phyloP scores from a whole-genome alignment of 2,329 filamentous ascomycete genomes.

The Cryphonectria japonica region DNA sequence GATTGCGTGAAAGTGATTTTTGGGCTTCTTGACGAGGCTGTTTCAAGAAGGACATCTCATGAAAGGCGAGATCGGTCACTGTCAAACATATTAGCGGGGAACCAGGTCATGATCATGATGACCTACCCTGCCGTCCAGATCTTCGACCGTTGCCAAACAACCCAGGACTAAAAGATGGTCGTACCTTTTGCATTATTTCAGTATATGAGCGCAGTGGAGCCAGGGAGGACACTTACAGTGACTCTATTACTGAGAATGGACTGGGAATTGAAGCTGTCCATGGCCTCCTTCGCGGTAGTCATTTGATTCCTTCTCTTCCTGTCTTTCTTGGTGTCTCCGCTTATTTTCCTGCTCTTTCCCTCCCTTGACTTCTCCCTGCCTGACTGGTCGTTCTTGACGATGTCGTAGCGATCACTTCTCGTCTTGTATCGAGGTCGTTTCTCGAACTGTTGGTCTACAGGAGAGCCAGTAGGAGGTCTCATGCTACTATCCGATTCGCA shows the following conservation, averaged over 20 bases:
- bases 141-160: slow-evolving; percentile 49
- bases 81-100: neutral
- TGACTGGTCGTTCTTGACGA: slow-evolving; percentile 35
- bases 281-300: slow-evolving; percentile 50
- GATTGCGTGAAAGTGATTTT: slow-evolving; percentile 28
- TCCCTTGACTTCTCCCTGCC: slow-evolving; percentile 20
- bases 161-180: slow-evolving; percentile 43
- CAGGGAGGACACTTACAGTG: slow-evolving; percentile 46
- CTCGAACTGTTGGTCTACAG: slow-evolving; percentile 7
- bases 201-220: slow-evolving; percentile 19
- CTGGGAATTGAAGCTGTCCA: slow-evolving; percentile 59
- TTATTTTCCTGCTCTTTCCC: slow-evolving; percentile 34
- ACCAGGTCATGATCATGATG: neutral
- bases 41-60: slow-evolving; percentile 52
- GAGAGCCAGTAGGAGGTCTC: neutral
- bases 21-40: slow-evolving; percentile 24
- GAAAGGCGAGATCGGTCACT: slow-evolving; percentile 59
- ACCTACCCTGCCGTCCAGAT: slow-evolving; percentile 27
- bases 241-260: slow-evolving; percentile 56
- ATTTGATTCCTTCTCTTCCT: slow-evolving; percentile 38
- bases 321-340: slow-evolving; percentile 34
- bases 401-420: slow-evolving; percentile 58
- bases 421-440: slow-evolving; percentile 58
- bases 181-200: slow-evolving; percentile 37
- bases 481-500: neutral